Evolutionary conservation across 2,329 filamentous ascomycete genomes (phyloP).

Genomic region (Phialophora macrospora): DNA sequence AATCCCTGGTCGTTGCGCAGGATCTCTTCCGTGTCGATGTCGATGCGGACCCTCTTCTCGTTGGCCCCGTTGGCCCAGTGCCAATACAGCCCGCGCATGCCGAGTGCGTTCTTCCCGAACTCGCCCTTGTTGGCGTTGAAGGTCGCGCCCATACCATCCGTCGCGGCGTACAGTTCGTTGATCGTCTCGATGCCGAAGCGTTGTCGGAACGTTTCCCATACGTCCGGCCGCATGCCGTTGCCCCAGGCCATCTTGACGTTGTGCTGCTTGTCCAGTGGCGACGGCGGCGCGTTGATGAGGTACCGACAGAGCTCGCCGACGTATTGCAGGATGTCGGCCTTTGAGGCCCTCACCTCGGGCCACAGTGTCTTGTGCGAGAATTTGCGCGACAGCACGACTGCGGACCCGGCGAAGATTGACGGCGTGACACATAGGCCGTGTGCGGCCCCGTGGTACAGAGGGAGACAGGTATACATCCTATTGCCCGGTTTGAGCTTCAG

Average conservation of each 20-base stretch:
- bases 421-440: slow-evolving; percentile 53
- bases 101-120: slow-evolving; percentile 68
- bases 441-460: slow-evolving; percentile 76
- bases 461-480: slow-evolving; percentile 78
- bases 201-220: slow-evolving; percentile 54
- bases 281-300: slow-evolving; percentile 51
- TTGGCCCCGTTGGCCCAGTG: slow-evolving; percentile 59
- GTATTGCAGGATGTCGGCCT: slow-evolving; percentile 63
- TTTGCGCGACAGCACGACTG: slow-evolving; percentile 48
- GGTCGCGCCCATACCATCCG: slow-evolving; percentile 70
- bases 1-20: slow-evolving; percentile 71
- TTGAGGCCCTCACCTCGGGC: slow-evolving; percentile 43
- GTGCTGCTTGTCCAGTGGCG: slow-evolving; percentile 53
- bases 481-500: slow-evolving; percentile 50
- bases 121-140: slow-evolving; percentile 66
- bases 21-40: slow-evolving; percentile 70
- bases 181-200: slow-evolving; percentile 56
- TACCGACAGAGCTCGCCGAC: slow-evolving; percentile 59
- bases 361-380: slow-evolving; percentile 40
- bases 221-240: slow-evolving; percentile 56
- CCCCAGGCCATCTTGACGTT: slow-evolving; percentile 52
- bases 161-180: slow-evolving; percentile 77
- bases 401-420: slow-evolving; percentile 59
- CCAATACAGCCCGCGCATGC: slow-evolving; percentile 69
- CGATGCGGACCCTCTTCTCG: slow-evolving; percentile 70